Base-by-base conservation (phyloP, 768 basidiomycete genomes). In the Xerocomellus dryophilus region DNA sequence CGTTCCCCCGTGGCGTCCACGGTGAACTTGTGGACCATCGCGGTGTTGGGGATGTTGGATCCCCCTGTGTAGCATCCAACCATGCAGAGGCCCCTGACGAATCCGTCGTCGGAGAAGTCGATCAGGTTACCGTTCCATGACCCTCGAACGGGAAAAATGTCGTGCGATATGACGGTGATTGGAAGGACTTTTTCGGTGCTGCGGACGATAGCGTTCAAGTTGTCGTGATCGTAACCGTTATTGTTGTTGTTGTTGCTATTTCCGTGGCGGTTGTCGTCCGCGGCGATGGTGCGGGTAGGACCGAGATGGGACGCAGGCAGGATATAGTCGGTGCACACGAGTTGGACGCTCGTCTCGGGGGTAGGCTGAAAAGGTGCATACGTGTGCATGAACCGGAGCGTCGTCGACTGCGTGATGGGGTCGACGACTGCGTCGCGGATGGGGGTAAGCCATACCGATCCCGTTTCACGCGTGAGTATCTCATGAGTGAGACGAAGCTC, bases 401-500 rank as follows among this genome's bases (percentile, higher is more conserved):
- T 63, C 18, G 54, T 63, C 21, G 61, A 31, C 6, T 14, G 17
- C 5, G 57, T 57, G 9, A 39, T 21, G 0, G 55, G 53, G 32
- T 66, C 53, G 15, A 61, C 31, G 29, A 25, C n/a, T 5, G 49
- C 32, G 44, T 52, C 35, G 41, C 61, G 53, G 34, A 65, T 55
- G 17, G 51, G 64, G n/a, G 36, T 9, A 1, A 57, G 53, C 58
- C 55, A 63, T 11, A 49, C 5, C 2, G 54, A 63, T 7, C 46
- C 29, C 7, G 46, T 50, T 32, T 55, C 42, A 5, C 53, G 54
- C n/a, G 53, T 46, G 49, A 51, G 43, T 6, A 29, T 20, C 41
- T 66, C 64, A 14, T 66, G 63, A 7, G 53, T 66, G 20, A 63
- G 55, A n/a, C 63, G 61, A 41, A 64, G 61, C 27, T 63, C 58